These are phyloP conservation scores for Cladophialophora yegresii DNA, from an alignment of 2,329 filamentous ascomycete species.

Conservation along the genomic window DNA sequence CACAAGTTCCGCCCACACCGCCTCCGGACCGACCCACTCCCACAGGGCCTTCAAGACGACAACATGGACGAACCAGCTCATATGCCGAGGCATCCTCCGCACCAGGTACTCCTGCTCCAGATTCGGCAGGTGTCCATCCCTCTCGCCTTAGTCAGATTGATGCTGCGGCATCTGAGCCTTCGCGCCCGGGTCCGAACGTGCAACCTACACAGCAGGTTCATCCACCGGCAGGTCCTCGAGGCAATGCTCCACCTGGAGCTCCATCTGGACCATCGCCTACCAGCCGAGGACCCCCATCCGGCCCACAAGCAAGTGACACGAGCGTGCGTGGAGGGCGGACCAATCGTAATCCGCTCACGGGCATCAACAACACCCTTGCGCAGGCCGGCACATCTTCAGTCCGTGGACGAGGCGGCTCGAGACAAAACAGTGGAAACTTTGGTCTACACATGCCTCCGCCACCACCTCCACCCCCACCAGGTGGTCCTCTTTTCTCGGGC, in stretches of 20 bases:
- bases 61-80: conserved; percentile 41
- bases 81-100: conserved; percentile 40
- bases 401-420: conserved; percentile 45
- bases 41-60: conserved; percentile 47
- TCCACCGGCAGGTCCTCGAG: conserved; percentile 47
- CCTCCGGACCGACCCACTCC: conserved; percentile 47
- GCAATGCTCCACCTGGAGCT: conserved; percentile 40
- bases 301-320: conserved; percentile 43
- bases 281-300: conserved; percentile 44
- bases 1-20: conserved; percentile 29
- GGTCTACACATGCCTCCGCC: conserved; percentile 36
- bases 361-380: conserved; percentile 52
- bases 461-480: conserved; percentile 36
- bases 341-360: conserved; percentile 48
- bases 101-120: conserved; percentile 40
- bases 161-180: conserved; percentile 28
- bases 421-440: conserved; percentile 39
- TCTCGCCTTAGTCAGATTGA: conserved; percentile 53
- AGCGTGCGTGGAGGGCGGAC: conserved; percentile 45
- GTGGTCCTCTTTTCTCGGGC: conserved; percentile 41
- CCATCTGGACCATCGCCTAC: conserved; percentile 43
- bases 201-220: conserved; percentile 37
- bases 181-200: conserved; percentile 27
- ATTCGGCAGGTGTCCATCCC: conserved; percentile 55
- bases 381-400: conserved; percentile 45